These are phyloP conservation scores for Endocarpon pusillum DNA, from an alignment of 495 filamentous ascomycete genomes.

Conservation along the genomic window DNA sequence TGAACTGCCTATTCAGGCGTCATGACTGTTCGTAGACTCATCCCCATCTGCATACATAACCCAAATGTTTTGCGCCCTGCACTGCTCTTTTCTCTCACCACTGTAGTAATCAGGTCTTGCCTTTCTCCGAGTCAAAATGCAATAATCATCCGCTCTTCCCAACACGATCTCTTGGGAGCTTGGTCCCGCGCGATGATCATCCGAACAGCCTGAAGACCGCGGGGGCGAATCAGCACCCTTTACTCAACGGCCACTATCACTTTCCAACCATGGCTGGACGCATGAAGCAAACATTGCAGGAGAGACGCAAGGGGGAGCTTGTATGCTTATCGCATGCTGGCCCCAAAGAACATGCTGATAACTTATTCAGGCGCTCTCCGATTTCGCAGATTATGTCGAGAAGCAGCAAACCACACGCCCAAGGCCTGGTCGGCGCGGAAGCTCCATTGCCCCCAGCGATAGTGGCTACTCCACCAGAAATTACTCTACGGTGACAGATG, in stretches of 20 bases:
- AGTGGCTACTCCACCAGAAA: conserved; percentile 27
- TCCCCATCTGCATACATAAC: too few relatives aligned
- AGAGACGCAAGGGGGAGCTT: conserved; percentile 72
- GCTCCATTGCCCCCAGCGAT: conserved; percentile 22
- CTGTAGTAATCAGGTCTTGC: too few relatives aligned
- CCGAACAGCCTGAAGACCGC: conserved; percentile 19
- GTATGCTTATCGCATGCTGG: conserved; percentile 26
- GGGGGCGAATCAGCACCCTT: conserved; percentile 4
- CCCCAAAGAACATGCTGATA: conserved; percentile 5
- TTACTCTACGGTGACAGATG: conserved; percentile 32
- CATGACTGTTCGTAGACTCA: too few relatives aligned
- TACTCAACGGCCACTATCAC: neutral
- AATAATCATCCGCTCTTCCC: too few relatives aligned
- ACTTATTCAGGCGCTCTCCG: conserved; percentile 60
- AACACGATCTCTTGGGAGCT: too few relatives aligned
- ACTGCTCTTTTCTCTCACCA: too few relatives aligned
- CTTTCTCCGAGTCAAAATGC: too few relatives aligned
- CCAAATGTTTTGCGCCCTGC: too few relatives aligned
- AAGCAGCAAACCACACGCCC: conserved; percentile 66
- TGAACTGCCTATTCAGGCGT: too few relatives aligned
- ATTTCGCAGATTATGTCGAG: conserved; percentile 96
- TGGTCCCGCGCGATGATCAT: conserved; percentile 7
- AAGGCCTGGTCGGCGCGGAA: conserved; percentile 26
- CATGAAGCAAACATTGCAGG: conserved; percentile 48
- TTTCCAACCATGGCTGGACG: conserved; percentile 6